phyloP scores from a whole-genome alignment of 768 basidiomycete genomes.

The Polyporus arcularius region DNA sequence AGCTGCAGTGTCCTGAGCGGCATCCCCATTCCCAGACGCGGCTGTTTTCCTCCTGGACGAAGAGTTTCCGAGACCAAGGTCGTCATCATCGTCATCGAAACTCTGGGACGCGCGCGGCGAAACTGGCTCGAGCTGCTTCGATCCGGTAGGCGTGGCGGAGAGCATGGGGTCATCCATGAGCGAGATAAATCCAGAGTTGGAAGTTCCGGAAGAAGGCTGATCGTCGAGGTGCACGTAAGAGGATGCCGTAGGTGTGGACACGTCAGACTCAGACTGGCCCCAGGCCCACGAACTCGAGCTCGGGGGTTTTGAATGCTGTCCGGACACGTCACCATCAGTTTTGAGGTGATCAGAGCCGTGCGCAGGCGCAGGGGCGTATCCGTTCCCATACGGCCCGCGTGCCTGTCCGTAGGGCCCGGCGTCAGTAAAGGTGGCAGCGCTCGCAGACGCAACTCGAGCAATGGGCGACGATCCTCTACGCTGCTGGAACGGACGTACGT shows the following conservation, averaged over 20 bases:
- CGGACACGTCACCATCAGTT: constrained; percentile 18
- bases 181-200: constrained; percentile 66
- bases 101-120: constrained; percentile 16
- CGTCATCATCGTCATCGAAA: constrained; percentile 74
- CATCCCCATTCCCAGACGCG: constrained; percentile 13
- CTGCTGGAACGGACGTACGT: constrained; percentile 44
- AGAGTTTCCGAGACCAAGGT: constrained; percentile 88
- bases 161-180: constrained; percentile 70
- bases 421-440: constrained; percentile 51
- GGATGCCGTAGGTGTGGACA: constrained; percentile 67
- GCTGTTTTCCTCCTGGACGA: constrained; percentile 36
- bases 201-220: constrained; percentile 36
- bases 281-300: constrained; percentile 52
- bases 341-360: constrained; percentile 16
- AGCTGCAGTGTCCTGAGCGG: background rate
- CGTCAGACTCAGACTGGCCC: constrained; percentile 48
- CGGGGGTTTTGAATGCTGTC: constrained; percentile 35
- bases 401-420: constrained; percentile 37
- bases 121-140: constrained; percentile 15
- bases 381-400: constrained; percentile 31
- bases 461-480: constrained; percentile 51
- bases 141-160: constrained; percentile 36
- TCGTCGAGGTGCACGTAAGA: constrained; percentile 61
- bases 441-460: constrained; percentile 55
- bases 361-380: constrained; percentile 32